Percentiles rank a stretch among this genome's conserved stretches.
phyloP scores from a whole-genome alignment of 2,329 filamentous ascomycete species.

The Juglanconis oblonga region DNA sequence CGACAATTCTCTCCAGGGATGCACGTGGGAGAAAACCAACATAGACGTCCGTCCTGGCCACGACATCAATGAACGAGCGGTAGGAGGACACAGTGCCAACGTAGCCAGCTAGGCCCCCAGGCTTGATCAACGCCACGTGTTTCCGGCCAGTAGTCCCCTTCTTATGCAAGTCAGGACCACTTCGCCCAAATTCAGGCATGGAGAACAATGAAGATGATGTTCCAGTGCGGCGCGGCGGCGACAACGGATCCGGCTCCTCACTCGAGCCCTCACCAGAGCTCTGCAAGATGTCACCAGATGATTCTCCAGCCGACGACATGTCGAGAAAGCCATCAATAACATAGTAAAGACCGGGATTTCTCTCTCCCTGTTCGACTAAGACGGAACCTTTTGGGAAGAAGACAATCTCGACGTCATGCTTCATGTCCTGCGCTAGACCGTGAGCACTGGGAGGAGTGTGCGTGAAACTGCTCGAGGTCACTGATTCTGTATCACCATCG shows the following conservation, averaged over 20 bases:
- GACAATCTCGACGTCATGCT: constrained; percentile 92
- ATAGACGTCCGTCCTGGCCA: constrained; percentile 97
- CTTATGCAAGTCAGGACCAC: constrained; percentile 38
- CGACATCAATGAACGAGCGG: constrained; percentile 92
- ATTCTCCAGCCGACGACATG: constrained; percentile 75
- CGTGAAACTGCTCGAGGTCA: constrained; percentile 67
- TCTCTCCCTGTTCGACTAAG: constrained; percentile 91
- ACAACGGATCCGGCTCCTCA: constrained; percentile 29
- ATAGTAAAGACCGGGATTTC: constrained; percentile 96
- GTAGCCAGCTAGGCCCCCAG: constrained; percentile 90
- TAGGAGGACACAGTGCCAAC: constrained; percentile 93
- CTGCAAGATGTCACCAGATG: constrained; percentile 37
- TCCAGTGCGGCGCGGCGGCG: constrained; percentile 9
- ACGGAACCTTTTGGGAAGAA: constrained; percentile 95
- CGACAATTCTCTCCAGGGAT: constrained; percentile 86
- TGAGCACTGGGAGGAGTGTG: constrained; percentile 62
- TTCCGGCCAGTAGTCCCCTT: constrained; percentile 50
- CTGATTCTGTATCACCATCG: constrained; percentile 84
- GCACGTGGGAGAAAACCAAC: constrained; percentile 88
- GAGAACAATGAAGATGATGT: constrained; percentile 26
- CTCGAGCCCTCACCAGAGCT: constrained; percentile 32
- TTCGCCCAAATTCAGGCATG: constrained; percentile 23
- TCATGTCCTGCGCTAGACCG: constrained; percentile 72
- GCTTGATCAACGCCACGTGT: constrained; percentile 87
- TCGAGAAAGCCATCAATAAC: constrained; percentile 97